Evolutionary conservation across 2,329 filamentous ascomycete genomes (phyloP), one percentile per base, ranked within the genome.

Genomic region (Coniella lustricola): DNA sequence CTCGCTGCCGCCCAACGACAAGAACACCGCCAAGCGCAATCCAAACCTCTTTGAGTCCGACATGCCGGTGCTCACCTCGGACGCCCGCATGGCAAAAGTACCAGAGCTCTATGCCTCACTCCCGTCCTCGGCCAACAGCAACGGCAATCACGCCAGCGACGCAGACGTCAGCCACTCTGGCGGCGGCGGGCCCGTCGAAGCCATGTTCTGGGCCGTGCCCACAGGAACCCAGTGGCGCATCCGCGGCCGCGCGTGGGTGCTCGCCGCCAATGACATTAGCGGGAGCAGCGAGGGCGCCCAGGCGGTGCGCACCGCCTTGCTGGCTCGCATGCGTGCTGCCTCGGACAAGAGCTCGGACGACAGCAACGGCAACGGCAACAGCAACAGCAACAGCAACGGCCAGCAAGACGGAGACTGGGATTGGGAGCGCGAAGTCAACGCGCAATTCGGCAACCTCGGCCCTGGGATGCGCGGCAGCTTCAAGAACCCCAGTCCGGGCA

Each of bases 371-470:
- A 48, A 52, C 3, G 40, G n/a, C 16, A n/a, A n/a, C n/a, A n/a
- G n/a, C 21, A 37, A 21, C 10, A 22, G 32, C 8, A 45, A 44
- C 3, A 35, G 33, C 7, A 48, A 52, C 3, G 40, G n/a, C 16
- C 14, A 32, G 29, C 68, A 67, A 12, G 66, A 70, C 37, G 64
- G 62, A 14, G 67, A 71, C 1, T 95, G 90, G 88, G 85, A 78
- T 56, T 96, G 89, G 84, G 69, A 70, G 40, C 84, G 73, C 54
- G 90, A 95, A 67, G 66, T 96, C 33, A 90, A 87, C 44, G 87
- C 80, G 42, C 87, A 93, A 64, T 97, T 96, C 76, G 91, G 89
- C 17, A 96, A 96, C 64, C 68, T 93, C 57, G 84, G 79, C 56
- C 91, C 91, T 7, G 70, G 73, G 1, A 89, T 95, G 82, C 77